Evolutionary conservation across 2,329 filamentous ascomycete genomes (phyloP).

Genomic region (Cadophora gregata): DNA sequence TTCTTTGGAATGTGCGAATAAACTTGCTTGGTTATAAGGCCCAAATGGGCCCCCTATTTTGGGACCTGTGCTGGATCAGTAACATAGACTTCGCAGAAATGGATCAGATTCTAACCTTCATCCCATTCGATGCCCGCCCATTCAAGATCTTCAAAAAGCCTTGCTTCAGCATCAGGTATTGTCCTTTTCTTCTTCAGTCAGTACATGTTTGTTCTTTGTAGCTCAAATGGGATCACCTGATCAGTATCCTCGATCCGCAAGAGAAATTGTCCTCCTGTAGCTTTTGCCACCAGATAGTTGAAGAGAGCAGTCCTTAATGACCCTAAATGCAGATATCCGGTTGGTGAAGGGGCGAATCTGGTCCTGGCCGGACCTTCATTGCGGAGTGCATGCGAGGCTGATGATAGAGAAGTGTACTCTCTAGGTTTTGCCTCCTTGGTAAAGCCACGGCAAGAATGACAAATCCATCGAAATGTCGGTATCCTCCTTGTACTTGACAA

Average conservation of each 20-base stretch:
- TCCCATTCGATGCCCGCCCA: constrained; percentile 95
- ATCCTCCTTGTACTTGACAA: constrained; percentile 29
- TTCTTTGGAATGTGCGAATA: background rate
- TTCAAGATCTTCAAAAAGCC: constrained; percentile 77
- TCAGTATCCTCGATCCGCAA: constrained; percentile 95
- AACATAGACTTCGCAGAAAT: constrained; percentile 3
- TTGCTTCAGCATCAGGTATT: constrained; percentile 77
- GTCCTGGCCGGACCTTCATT: constrained; percentile 69
- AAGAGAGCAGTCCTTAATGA: constrained; percentile 93
- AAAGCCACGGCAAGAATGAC: constrained; percentile 34
- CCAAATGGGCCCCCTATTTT: constrained; percentile 80
- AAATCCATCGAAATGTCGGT: constrained; percentile 35
- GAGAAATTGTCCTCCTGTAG: constrained; percentile 88
- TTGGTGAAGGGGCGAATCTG: constrained; percentile 94
- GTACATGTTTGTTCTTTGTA: constrained; percentile 10
- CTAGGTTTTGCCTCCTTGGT: constrained; percentile 13
- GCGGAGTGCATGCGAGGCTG: constrained; percentile 43
- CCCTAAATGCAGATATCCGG: constrained; percentile 90
- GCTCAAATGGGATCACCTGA: constrained; percentile 61
- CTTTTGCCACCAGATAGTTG: constrained; percentile 89
- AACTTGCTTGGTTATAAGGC: constrained; percentile 79
- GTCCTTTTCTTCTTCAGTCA: constrained; percentile 72
- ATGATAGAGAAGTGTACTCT: constrained; percentile 21
- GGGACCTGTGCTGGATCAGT: constrained; percentile 62
- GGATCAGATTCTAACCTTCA: constrained; percentile 66